Evolutionary conservation across 2,329 filamentous ascomycete species (phyloP).

Genomic region (Colletotrichum cereale): DNA sequence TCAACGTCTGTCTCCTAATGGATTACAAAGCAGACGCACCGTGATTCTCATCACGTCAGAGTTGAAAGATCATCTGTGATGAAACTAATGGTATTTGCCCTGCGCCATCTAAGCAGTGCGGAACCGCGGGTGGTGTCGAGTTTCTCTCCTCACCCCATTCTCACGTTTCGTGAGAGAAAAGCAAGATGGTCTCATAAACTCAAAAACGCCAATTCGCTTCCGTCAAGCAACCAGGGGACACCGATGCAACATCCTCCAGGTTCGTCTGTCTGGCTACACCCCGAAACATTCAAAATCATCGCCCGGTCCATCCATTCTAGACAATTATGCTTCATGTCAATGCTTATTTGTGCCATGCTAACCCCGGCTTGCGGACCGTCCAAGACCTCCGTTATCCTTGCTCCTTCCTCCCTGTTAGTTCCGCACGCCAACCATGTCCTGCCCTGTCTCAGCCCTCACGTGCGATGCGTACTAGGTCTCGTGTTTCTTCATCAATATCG

Average conservation of each 20-base stretch:
- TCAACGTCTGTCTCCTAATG: constrained; percentile 20
- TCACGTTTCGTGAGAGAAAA: constrained; percentile 18
- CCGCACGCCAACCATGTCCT: background rate
- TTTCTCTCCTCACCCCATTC: constrained; percentile 3
- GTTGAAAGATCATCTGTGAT: background rate
- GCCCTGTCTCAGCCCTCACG: background rate
- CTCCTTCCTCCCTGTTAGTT: background rate
- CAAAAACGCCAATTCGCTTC: constrained; percentile 14
- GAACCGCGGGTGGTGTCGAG: background rate
- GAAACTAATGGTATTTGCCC: background rate
- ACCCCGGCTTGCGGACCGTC: constrained; percentile 7
- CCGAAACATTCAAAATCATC: background rate
- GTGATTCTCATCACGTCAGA: background rate
- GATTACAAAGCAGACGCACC: constrained; percentile 13
- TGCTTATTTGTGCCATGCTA: constrained; percentile 24
- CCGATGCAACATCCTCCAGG: background rate
- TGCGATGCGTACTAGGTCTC: background rate
- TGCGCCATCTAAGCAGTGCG: background rate
- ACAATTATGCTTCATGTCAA: constrained; percentile 28
- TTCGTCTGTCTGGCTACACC: constrained; percentile 16
- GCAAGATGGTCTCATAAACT: constrained; percentile 5
- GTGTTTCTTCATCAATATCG: background rate
- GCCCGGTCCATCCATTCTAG: constrained; percentile 29
- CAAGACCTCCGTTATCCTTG: background rate
- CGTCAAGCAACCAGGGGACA: background rate